Base-by-base conservation (phyloP, 2,329 filamentous ascomycete species). In the Fusarium sp. region DNA sequence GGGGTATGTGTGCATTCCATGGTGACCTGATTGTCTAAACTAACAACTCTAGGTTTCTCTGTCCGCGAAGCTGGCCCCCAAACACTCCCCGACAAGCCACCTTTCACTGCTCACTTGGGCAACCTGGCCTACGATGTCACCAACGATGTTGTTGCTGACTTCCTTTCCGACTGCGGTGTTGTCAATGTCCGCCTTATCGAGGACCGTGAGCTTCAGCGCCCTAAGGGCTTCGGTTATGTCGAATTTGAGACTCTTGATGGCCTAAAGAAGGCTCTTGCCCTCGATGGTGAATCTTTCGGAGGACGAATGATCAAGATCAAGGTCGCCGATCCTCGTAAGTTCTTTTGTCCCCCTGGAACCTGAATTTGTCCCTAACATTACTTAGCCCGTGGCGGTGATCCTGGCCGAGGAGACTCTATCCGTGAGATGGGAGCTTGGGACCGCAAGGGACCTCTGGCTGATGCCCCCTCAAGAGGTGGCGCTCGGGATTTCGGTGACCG, bases 181-280 rank as follows among this genome's bases (percentile, higher is more conserved):
- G 92, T 92, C 71, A 97, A 89, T 78, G 93, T 99, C 71, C 92
- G 96, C 75, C 94, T 99, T 75, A 97, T 99, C 68, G 95, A 97
- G 83, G 96, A 99, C 81, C 96, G 95, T 77, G 86, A 97, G 79
- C 92, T 96, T 77, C 89, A 91, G 80, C 94, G 94, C 76, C 96
- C 96, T 70, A 99, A 99, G 85, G 96, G 96, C 48, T 99, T 99
- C 75, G 96, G 95, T 65, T 99, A 99, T 79, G 95, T 97, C 70
- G 96, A 99, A 80, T 99, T 99, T 76, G 89, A 86, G 71, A 90
- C 89, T 51, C 83, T 96, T 44, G 95, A 98, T 49, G 95, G 95
- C 62, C 84, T 99, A 75, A 96, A 97, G 84, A 91, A 94, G 81
- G 96, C 96, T 57, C 87, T 99, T 68, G 88, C 89, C 61, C 87